These are phyloP conservation scores for Hypholoma sublateritium DNA, from an alignment of 768 basidiomycete species.

Conservation along the genomic window DNA sequence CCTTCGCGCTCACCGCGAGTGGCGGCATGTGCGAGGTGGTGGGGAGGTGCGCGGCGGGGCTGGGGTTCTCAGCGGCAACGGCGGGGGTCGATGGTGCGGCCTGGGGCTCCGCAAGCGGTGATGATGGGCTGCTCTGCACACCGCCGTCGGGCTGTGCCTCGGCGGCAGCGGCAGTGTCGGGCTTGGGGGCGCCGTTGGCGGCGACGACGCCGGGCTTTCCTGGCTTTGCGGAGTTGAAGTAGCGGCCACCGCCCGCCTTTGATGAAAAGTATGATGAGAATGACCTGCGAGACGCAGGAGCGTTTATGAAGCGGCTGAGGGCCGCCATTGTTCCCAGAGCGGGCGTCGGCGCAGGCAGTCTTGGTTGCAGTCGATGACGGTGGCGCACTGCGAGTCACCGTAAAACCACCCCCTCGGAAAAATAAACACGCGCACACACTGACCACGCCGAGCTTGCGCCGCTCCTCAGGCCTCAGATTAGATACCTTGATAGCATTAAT, in stretches of 20 bases:
- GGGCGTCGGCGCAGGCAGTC: conserved; percentile 11
- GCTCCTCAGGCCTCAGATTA: too few relatives aligned
- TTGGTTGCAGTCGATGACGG: conserved; percentile 13
- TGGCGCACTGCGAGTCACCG: conserved; percentile 6
- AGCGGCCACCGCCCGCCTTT: conserved; percentile 72
- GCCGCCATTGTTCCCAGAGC: conserved; percentile 44
- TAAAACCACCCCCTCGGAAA: conserved; percentile 11
- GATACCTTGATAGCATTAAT: too few relatives aligned
- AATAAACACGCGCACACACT: conserved; percentile 22
- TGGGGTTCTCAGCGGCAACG: background rate
- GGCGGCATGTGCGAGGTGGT: conserved; percentile 32
- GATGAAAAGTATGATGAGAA: conserved; percentile 83
- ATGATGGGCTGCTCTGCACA: background rate
- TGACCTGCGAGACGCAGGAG: conserved; percentile 50
- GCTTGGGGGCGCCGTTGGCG: conserved; percentile 15
- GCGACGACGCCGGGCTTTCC: conserved; percentile 47
- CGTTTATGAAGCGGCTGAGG: conserved; percentile 47
- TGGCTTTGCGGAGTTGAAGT: conserved; percentile 73
- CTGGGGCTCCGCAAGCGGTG: background rate
- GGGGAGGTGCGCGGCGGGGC: conserved; percentile 4
- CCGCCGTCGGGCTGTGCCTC: conserved; percentile 5
- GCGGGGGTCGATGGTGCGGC: background rate
- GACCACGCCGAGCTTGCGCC: background rate
- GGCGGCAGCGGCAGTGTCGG: conserved; percentile 8
- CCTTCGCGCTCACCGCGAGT: conserved; percentile 59